Evolutionary conservation across 2,329 filamentous ascomycete species (phyloP).

Genomic region (Whalleya microplaca): DNA sequence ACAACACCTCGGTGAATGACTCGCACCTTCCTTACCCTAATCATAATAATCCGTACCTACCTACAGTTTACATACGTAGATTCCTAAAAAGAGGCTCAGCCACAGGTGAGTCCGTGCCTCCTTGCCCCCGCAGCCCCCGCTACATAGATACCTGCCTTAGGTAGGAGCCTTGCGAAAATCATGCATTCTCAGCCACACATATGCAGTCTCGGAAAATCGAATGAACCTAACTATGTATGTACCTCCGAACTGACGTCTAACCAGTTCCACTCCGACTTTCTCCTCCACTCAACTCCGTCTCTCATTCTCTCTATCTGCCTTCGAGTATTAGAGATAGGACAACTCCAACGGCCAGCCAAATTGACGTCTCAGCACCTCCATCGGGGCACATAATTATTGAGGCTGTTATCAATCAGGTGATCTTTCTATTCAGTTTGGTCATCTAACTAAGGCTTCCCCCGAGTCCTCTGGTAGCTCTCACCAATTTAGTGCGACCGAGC

Average conservation of each 20-base stretch:
- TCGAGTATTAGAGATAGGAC: not conserved
- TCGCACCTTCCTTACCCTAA: too few relatives aligned
- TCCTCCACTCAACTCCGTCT: not conserved
- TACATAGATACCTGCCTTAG: too few relatives aligned
- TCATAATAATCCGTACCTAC: not conserved
- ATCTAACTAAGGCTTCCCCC: conserved; percentile 32
- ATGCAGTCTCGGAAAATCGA: too few relatives aligned
- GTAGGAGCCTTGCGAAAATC: too few relatives aligned
- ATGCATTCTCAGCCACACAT: too few relatives aligned
- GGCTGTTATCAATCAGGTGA: conserved; percentile 17
- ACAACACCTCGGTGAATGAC: not conserved
- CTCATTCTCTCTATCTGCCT: not conserved
- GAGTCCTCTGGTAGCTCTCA: conserved; percentile 41
- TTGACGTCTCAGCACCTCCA: not conserved
- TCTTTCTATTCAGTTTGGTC: conserved; percentile 25
- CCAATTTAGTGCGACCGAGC: conserved; percentile 42
- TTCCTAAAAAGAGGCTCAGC: not conserved
- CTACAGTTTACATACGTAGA: not conserved
- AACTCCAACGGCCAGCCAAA: not conserved
- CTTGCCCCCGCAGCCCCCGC: too few relatives aligned
- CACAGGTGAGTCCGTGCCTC: too few relatives aligned
- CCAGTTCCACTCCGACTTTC: not conserved
- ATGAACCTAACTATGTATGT: too few relatives aligned
- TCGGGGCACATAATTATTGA: conserved; percentile 1
- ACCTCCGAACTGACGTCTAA: conserved; percentile 4